Conservation (phyloP, 805 yeast species). For the Saccharomycopsis javanensis region DNA sequence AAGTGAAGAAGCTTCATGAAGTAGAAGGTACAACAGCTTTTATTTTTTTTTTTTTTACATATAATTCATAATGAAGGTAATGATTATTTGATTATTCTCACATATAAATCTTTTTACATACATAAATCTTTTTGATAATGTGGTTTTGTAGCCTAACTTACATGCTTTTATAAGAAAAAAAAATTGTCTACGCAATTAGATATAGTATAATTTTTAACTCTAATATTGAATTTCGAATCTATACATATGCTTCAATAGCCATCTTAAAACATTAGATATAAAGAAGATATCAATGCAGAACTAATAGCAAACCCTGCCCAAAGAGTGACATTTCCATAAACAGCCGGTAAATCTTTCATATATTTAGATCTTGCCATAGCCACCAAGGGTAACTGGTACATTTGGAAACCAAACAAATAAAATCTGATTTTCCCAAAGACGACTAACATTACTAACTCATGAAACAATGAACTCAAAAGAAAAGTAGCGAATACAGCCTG, state of each 20-base stretch:
- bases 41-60: not conserved
- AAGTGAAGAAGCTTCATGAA: slow-evolving; percentile 5
- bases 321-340: slow-evolving; percentile 62
- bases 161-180: too few species aligned
- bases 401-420: slow-evolving; percentile 69
- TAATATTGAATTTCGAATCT: not conserved
- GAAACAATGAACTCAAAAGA: slow-evolving; percentile 69
- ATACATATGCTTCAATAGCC: not conserved
- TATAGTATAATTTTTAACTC: too few species aligned
- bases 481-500: slow-evolving; percentile 74
- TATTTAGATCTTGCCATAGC: slow-evolving; percentile 49
- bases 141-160: not conserved
- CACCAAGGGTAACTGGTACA: slow-evolving; percentile 80
- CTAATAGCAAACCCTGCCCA: slow-evolving; percentile 91
- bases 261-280: slow-evolving; percentile 70
- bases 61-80: not conserved
- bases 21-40: not conserved
- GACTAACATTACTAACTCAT: slow-evolving; percentile 88
- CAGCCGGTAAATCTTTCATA: slow-evolving; percentile 36
- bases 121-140: not conserved
- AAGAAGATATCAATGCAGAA: slow-evolving; percentile 78
- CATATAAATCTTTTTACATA: too few species aligned
- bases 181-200: too few species aligned
- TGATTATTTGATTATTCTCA: not conserved
- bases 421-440: slow-evolving; percentile 74